phyloP scores from a whole-genome alignment of 108 stramenopile genomes.

The Hondaea fermentalgiana region DNA sequence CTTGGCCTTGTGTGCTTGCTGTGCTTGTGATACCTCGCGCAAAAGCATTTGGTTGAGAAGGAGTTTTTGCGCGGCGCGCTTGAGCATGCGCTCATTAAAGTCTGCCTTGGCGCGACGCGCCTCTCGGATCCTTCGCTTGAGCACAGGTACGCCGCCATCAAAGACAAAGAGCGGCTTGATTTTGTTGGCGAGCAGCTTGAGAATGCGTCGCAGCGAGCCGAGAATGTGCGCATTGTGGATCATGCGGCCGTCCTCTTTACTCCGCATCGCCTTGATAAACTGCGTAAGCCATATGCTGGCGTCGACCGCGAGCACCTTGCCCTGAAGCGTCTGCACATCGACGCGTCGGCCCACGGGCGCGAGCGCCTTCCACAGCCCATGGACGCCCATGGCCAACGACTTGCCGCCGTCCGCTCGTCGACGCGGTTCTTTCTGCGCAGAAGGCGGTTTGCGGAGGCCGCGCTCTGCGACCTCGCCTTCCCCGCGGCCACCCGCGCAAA shows the following conservation, averaged over 20 bases:
- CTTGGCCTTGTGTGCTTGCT: neutral
- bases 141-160: conserved; percentile 81
- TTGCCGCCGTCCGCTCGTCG: neutral
- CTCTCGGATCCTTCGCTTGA: conserved; percentile 70
- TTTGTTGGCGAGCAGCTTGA: conserved; percentile 56
- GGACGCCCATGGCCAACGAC: conserved; percentile 68
- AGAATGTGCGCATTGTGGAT: conserved; percentile 82
- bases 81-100: conserved; percentile 33
- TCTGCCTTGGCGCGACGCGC: conserved; percentile 58
- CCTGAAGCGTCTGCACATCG: conserved; percentile 84
- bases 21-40: neutral
- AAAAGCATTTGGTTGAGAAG: conserved; percentile 4
- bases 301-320: conserved; percentile 86
- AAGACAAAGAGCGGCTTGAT: conserved; percentile 95
- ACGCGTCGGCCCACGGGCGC: conserved; percentile 70
- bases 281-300: conserved; percentile 92
- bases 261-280: conserved; percentile 92
- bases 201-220: conserved; percentile 80
- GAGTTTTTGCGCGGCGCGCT: neutral
- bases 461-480: neutral
- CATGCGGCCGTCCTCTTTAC: conserved; percentile 69
- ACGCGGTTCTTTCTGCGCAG: neutral
- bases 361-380: conserved; percentile 62
- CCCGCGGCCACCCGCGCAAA: too few species aligned
- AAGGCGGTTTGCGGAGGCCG: neutral